Base-by-base conservation (phyloP, 106 monocot species). In the Phalaenopsis equestris region DNA sequence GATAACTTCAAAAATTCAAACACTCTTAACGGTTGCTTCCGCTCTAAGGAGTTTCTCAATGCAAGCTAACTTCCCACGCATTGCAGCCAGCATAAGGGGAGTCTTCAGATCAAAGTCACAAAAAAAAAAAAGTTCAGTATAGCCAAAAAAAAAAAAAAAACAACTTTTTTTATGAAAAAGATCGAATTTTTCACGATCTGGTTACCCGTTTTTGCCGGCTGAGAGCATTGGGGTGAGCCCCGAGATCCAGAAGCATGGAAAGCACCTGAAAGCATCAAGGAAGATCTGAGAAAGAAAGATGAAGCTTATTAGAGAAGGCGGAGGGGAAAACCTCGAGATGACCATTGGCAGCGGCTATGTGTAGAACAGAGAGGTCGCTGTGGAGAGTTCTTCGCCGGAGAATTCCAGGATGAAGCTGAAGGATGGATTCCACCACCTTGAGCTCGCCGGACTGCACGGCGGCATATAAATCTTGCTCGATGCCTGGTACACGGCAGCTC, bases 71-170 rank as follows among this genome's bases (percentile, higher is more conserved):
- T 92, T 88, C 79, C 97, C 94, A 72, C 89, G 97, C 94, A 97
- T 97, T 77, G 90, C 92, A 24, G 97, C 92, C 75, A 97, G 80
- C 92, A 97, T 97, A 73, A 97, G 55, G 19, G 97, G 94, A 85
- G 97, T 97, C 96, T 96, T 7, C 79, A 61, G n/a, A 61, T 61
- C 21, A 21, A 61, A 61, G 21, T 61, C 61, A 61, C 57, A 57
- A 17, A 19, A 56, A 57, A 57, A 30, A 30, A 30, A 30, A 30
- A 30, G 57, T 17, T 57, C 1, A 57, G 19, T 61, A 21, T 61
- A 9, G 55, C 21, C 46, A 43, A 55, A 11, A 80, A 80, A 46
- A 73, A 10, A 45, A 4, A 57, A 7, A n/a, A 41, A 47, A n/a
- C 21, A 47, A n/a, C 21, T 61, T n/a, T 18, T 52, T 45, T 45